These are phyloP conservation scores for Pouteria campechiana DNA, from an alignment of 179 eudicot species.

Conservation along the genomic window DNA sequence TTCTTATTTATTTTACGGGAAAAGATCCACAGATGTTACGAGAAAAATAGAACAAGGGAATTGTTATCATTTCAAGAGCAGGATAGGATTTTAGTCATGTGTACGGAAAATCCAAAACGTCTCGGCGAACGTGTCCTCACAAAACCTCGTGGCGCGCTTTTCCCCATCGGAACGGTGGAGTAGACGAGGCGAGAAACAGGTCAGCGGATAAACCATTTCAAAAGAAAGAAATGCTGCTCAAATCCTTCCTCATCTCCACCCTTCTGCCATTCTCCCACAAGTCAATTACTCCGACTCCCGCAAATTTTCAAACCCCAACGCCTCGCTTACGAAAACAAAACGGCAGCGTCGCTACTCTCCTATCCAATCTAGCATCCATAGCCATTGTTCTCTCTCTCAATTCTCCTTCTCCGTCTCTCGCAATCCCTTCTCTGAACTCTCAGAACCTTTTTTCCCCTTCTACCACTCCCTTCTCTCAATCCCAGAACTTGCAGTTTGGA, in stretches of 20 bases:
- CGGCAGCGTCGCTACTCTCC: constrained; percentile 11
- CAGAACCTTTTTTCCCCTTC: constrained; percentile 21
- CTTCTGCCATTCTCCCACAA: constrained; percentile 8
- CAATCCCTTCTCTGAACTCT: constrained; percentile 58
- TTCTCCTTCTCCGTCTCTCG: constrained; percentile 49
- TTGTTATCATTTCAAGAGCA: no score
- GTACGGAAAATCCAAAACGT: no score
- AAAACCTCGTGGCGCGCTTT: no score
- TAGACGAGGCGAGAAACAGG: no score
- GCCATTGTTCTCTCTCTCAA: constrained; percentile 46
- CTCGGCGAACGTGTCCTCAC: no score
- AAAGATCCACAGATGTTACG: no score
- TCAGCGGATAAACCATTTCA: no score
- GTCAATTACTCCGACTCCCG: constrained; percentile 4
- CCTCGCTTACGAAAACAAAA: not conserved
- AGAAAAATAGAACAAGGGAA: no score
- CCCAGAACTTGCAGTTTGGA: constrained; percentile 75
- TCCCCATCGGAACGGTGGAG: no score
- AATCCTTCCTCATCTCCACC: constrained; percentile 19
- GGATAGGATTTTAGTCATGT: no score
- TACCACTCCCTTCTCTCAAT: constrained; percentile 83
- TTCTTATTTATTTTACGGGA: no score
- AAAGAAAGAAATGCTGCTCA: no score
- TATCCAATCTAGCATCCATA: constrained; percentile 37
- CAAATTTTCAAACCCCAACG: constrained; percentile 5